phyloP scores from a whole-genome alignment of 2,329 filamentous ascomycete genomes.

The Ascochyta rabiei region DNA sequence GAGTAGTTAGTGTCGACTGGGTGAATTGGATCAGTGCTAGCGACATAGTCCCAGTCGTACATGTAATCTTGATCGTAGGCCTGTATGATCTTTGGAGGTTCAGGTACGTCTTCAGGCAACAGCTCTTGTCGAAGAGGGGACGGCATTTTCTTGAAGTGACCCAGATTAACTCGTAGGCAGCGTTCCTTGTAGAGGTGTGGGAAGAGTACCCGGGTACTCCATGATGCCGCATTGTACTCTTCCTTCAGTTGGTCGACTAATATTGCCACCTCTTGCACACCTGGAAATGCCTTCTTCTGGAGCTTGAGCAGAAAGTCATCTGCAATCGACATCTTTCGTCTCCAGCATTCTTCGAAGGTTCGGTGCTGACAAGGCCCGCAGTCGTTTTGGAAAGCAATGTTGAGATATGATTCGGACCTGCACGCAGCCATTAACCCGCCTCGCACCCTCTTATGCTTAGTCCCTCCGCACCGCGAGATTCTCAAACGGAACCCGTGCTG shows the following conservation, averaged over 20 bases:
- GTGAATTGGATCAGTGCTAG: slow-evolving; percentile 32
- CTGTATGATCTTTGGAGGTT: not conserved
- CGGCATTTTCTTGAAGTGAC: not conserved
- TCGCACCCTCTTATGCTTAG: slow-evolving; percentile 28
- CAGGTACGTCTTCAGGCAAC: slow-evolving; percentile 24
- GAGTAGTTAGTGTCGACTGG: slow-evolving; percentile 25
- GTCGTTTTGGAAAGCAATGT: slow-evolving; percentile 14
- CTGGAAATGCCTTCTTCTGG: slow-evolving; percentile 2
- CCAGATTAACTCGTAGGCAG: slow-evolving; percentile 12
- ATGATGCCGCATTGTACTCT: slow-evolving; percentile 14
- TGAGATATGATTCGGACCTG: slow-evolving; percentile 30
- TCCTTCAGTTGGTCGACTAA: slow-evolving; percentile 22
- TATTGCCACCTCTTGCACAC: slow-evolving; percentile 5
- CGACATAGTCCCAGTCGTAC: slow-evolving; percentile 27
- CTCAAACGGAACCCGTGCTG: slow-evolving; percentile 35
- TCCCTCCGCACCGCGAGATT: slow-evolving; percentile 44
- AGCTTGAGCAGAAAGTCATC: slow-evolving; percentile 15
- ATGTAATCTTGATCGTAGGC: slow-evolving; percentile 10
- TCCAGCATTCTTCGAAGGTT: slow-evolving; percentile 25
- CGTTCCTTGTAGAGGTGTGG: slow-evolving; percentile 9
- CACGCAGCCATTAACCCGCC: slow-evolving; percentile 32
- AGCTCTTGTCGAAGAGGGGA: slow-evolving; percentile 29
- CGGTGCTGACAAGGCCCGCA: slow-evolving; percentile 35
- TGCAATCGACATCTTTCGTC: slow-evolving; percentile 23
- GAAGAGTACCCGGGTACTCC: slow-evolving; percentile 20